A percentile compares a stretch with the other conserved stretches of the same genome.
Evolutionary conservation across 768 basidiomycete genomes (phyloP).

Genomic region (Naganishia randhawae): DNA sequence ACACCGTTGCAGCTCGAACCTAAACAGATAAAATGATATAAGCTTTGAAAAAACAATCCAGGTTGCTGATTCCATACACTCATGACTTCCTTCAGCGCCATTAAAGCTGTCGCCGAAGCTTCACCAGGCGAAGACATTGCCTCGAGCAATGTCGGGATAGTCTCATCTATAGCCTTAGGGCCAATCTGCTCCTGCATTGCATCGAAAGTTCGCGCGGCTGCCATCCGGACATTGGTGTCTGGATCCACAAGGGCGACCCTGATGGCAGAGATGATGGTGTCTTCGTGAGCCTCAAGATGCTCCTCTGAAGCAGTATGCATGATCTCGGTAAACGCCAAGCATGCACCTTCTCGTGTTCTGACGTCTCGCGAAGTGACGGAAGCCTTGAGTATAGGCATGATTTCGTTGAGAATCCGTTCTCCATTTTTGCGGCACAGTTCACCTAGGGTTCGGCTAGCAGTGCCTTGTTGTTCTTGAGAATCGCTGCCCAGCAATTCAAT

Average conservation of each 20-base stretch:
- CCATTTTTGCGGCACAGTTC: slow-evolving; percentile 95
- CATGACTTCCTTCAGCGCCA: slow-evolving; percentile 92
- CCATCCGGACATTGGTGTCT: slow-evolving; percentile 75
- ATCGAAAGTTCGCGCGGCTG: slow-evolving; percentile 86
- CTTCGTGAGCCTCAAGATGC: slow-evolving; percentile 82
- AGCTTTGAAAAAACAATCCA: not conserved
- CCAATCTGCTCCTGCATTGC: slow-evolving; percentile 88
- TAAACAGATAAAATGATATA: slow-evolving; percentile 43
- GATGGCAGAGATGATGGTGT: slow-evolving; percentile 79
- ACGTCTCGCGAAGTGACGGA: slow-evolving; percentile 57
- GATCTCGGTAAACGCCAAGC: slow-evolving; percentile 78
- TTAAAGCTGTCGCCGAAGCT: slow-evolving; percentile 88
- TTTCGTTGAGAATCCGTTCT: slow-evolving; percentile 79
- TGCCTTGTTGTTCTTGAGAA: slow-evolving; percentile 88
- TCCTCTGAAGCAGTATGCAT: slow-evolving; percentile 81
- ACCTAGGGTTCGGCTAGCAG: slow-evolving; percentile 76
- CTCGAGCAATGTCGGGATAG: slow-evolving; percentile 88
- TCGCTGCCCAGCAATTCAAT: slow-evolving; percentile 67
- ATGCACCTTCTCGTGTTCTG: slow-evolving; percentile 72
- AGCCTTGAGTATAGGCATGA: slow-evolving; percentile 69
- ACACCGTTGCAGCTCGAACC: slow-evolving; percentile 90
- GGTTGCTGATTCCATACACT: slow-evolving; percentile 59
- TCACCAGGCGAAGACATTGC: slow-evolving; percentile 89
- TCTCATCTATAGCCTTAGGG: slow-evolving; percentile 86
- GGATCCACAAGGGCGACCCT: slow-evolving; percentile 82